A percentile compares a stretch with the other conserved stretches of the same genome.
Conservation (phyloP, 2,329 filamentous ascomycete species). For the Bimuria novae-zelandiae region DNA sequence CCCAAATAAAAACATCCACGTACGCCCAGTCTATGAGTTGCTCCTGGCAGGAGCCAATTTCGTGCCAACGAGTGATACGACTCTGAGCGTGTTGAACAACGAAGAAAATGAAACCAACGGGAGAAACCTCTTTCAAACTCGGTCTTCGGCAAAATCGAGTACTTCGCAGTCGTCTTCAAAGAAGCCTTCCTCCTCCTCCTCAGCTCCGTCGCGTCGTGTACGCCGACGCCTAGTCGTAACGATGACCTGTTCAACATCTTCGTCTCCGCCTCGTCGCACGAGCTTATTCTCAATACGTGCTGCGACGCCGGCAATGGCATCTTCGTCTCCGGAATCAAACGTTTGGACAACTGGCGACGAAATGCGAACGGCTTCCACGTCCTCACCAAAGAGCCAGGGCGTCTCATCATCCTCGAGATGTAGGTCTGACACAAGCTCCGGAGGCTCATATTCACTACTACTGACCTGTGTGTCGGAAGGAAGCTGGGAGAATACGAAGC, state of each 20-base stretch:
- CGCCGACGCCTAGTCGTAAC: conserved; percentile 76
- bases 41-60: not conserved
- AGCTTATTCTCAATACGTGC: conserved; percentile 44
- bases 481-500: conserved; percentile 66
- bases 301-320: conserved; percentile 58
- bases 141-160: conserved; percentile 75
- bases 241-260: conserved; percentile 75
- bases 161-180: conserved; percentile 94
- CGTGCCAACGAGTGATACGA: conserved; percentile 4
- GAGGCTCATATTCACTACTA: conserved; percentile 30
- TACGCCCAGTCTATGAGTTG: not conserved
- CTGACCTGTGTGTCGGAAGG: conserved; percentile 24
- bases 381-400: conserved; percentile 60
- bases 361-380: conserved; percentile 53
- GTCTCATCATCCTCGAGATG: conserved; percentile 41
- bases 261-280: conserved; percentile 58
- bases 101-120: not conserved
- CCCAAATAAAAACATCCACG: not conserved
- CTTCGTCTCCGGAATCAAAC: conserved; percentile 44
- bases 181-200: conserved; percentile 71
- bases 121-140: conserved; percentile 44
- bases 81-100: too few relatives aligned
- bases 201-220: conserved; percentile 52
- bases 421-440: conserved; percentile 31
- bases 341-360: conserved; percentile 44